Conservation (phyloP, 176 grass and related monocot genomes). For the Ensete glaucum region DNA sequence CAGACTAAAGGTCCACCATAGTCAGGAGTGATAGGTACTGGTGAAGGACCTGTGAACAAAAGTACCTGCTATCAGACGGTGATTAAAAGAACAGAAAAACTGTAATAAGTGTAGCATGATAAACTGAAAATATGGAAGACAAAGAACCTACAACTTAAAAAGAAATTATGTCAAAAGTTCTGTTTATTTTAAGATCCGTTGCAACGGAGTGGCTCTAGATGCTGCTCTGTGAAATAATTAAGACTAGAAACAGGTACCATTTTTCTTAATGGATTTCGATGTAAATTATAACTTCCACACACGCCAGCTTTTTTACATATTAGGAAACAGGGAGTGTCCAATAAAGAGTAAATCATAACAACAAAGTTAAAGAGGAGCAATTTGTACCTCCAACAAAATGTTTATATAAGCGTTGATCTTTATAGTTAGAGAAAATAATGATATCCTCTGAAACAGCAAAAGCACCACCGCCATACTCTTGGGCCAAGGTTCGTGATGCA, state of each 20-base stretch:
- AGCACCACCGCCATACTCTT: conserved; percentile 82
- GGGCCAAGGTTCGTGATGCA: conserved; percentile 66
- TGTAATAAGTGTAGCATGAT: background rate
- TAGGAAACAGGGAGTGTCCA: background rate
- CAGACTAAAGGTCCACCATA: conserved; percentile 50
- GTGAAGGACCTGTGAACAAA: conserved; percentile 34
- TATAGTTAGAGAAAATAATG: conserved; percentile 86
- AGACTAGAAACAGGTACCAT: too few relatives aligned
- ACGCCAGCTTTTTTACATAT: background rate
- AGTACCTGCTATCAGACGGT: background rate
- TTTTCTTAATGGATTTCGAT: too few relatives aligned
- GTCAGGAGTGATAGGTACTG: conserved; percentile 74
- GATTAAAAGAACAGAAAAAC: conserved; percentile 10
- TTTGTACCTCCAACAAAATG: conserved; percentile 45
- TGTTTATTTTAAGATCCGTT: too few relatives aligned
- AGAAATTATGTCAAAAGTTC: too few relatives aligned
- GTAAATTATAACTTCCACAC: too few relatives aligned
- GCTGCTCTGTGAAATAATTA: too few relatives aligned
- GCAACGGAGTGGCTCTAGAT: too few relatives aligned
- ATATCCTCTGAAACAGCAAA: conserved; percentile 56
- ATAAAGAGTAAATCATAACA: conserved; percentile 1
- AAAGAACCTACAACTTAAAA: too few relatives aligned
- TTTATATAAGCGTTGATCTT: conserved; percentile 82
- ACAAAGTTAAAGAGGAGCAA: background rate
- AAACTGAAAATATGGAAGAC: background rate